A percentile compares a stretch with the other conserved stretches of the same genome.
Conservation (phyloP, 768 basidiomycete genomes). For the Tephrocybe sp. region DNA sequence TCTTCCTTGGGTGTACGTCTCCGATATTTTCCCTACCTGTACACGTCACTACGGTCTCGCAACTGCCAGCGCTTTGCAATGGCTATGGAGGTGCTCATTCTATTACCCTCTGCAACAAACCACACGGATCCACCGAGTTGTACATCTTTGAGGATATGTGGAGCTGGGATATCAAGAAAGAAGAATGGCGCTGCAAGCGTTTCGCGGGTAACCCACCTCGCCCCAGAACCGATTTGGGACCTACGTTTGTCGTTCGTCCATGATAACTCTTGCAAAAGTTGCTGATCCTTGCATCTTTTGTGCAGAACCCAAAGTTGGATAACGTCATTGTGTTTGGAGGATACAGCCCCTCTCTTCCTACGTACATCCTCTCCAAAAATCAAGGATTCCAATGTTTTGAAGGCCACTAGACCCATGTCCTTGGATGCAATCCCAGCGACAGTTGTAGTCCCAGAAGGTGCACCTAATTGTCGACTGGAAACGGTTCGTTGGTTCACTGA, state of each 20-base stretch:
- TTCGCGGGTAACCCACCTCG: conserved; percentile 29
- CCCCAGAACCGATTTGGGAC: conserved; percentile 28
- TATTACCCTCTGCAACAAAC: too few species aligned
- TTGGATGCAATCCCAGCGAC: too few species aligned
- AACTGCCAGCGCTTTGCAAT: too few species aligned
- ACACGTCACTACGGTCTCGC: too few species aligned
- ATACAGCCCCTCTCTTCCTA: conserved; percentile 31
- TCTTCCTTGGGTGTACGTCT: too few species aligned
- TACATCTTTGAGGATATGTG: conserved; percentile 27
- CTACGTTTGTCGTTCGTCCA: conserved; percentile 17
- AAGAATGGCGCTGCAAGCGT: conserved; percentile 29
- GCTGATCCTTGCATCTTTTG: neutral
- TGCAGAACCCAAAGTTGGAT: conserved; percentile 22
- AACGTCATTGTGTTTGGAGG: conserved; percentile 38
- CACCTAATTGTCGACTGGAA: too few species aligned
- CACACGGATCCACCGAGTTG: conserved; percentile 17
- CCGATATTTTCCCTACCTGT: too few species aligned
- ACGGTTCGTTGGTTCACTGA: too few species aligned
- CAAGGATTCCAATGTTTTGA: too few species aligned
- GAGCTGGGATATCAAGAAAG: conserved; percentile 28
- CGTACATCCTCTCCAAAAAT: conserved; percentile 14
- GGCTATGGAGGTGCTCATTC: too few species aligned
- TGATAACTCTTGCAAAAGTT: conserved; percentile 7
- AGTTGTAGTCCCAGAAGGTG: too few species aligned
- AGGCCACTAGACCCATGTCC: too few species aligned